Evolutionary conservation across 2,329 filamentous ascomycete species (phyloP).

Genomic region (Blastomyces silverae): DNA sequence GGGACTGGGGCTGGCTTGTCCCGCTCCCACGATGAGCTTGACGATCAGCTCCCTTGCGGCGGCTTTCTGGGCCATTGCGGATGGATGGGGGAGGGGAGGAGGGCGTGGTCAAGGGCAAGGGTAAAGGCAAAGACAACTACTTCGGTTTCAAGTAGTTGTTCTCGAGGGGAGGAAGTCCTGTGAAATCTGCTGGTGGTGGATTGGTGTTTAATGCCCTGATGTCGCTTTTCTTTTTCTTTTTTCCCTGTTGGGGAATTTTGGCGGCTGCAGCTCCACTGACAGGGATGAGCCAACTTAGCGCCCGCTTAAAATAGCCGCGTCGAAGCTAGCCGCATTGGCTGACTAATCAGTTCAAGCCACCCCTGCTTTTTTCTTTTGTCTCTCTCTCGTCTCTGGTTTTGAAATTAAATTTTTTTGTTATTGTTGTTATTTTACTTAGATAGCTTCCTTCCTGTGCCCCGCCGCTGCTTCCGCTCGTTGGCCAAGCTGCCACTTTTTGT

Average conservation of each 20-base stretch:
- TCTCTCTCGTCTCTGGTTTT: neutral
- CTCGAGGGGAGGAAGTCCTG: constrained; percentile 5
- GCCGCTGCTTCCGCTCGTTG: neutral
- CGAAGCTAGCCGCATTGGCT: neutral
- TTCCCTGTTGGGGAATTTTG: neutral
- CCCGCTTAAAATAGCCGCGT: constrained; percentile 1
- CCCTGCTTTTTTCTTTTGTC: neutral
- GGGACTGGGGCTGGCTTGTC: constrained; percentile 88
- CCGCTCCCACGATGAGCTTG: constrained; percentile 95
- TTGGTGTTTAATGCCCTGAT: neutral
- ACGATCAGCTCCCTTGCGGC: constrained; percentile 66
- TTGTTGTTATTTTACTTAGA: neutral
- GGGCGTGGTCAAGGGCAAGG: neutral
- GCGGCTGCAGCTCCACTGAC: neutral
- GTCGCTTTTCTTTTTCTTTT: neutral
- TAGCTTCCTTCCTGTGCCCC: neutral
- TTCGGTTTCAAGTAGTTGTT: constrained; percentile 9
- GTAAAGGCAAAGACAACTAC: constrained; percentile 11
- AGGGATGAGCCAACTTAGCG: constrained; percentile 3
- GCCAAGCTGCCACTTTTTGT: neutral
- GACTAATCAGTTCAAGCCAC: neutral
- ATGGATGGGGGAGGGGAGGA: constrained; percentile 18
- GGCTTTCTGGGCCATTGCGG: constrained; percentile 48
- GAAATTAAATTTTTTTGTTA: too few relatives aligned
- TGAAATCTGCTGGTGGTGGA: neutral